phyloP scores from a whole-genome alignment of 2,329 filamentous ascomycete genomes.

The Aspergillus quadrilineatus region DNA sequence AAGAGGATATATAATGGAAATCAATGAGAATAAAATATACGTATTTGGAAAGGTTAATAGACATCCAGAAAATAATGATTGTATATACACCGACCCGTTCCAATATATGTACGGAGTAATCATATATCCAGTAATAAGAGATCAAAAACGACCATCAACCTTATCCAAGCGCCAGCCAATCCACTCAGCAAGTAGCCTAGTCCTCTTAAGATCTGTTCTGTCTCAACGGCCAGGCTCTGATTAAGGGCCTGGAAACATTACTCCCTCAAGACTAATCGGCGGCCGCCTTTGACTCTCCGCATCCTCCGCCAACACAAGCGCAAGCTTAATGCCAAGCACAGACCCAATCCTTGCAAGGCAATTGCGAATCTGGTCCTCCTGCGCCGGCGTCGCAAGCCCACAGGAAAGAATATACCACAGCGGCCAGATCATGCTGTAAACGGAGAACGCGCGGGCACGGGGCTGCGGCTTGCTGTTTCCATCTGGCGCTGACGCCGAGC shows the following conservation, averaged over 20 bases:
- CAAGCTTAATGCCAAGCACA: constrained; percentile 36
- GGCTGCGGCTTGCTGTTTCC: constrained; percentile 9
- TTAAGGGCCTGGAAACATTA: background rate
- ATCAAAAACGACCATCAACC: no score
- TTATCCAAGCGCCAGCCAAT: no score
- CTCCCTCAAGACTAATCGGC: background rate
- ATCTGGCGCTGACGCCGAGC: background rate
- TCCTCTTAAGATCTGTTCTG: background rate
- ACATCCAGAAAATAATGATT: no score
- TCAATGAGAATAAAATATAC: no score
- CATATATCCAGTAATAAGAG: no score
- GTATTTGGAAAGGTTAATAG: no score
- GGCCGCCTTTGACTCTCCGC: background rate
- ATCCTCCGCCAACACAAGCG: constrained; percentile 28
- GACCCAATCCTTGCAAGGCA: constrained; percentile 32
- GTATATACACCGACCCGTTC: no score
- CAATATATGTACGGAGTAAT: no score
- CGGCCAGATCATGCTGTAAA: constrained; percentile 37
- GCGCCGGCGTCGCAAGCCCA: constrained; percentile 32
- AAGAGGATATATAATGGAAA: no score
- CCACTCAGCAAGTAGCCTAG: no score
- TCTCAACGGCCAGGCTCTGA: background rate
- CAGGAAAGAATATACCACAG: constrained; percentile 38
- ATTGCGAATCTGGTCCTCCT: constrained; percentile 29
- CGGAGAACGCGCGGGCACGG: constrained; percentile 33